Evolutionary conservation across 495 filamentous ascomycete genomes (phyloP), one percentile per base, ranked within the genome.

Genomic region (Darksidea phi): DNA sequence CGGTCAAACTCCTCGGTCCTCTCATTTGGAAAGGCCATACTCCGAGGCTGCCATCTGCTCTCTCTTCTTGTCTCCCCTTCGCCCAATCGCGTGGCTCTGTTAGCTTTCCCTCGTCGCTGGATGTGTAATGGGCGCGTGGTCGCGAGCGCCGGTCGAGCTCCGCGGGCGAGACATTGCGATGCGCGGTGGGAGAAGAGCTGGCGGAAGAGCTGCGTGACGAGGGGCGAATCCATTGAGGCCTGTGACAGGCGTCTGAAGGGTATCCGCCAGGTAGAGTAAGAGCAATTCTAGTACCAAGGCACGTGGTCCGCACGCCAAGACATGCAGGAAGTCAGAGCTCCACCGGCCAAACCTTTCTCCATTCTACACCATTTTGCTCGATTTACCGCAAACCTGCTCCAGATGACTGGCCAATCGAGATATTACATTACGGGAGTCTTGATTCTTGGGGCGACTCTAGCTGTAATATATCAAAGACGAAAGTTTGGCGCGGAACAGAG

Each of bases 21-120:
- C 70, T 97, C 88, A 51, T 80, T 74, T 0, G 87, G 83, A 54
- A 93, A 82, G 13, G 85, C 57, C 57, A 88, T 79, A 18, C 81
- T 86, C 42, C 92, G 78, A 73, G 91, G 91, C 73, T 90, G 87
- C 94, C 94, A 98, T 71, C 80, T 73, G 64, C 71, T 82, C 71
- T 85, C 80, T 52, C 73, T 50, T 36, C 34, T 47, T 36, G 54
- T 62, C 34, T 64, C 64, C 18, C 43, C 56, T 15, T 51, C 45
- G 6, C 48, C 41, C 24, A 25, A 15, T 18, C 59, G 48, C 12
- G 54, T 42, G 21, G 61, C 57, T 43, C 59, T 53, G 10, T 45
- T 47, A 24, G 61, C 57, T 43, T 60, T 53, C 18, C 52, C 46
- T 34, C 66, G 52, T 25, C 58, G 57, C 13, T 66, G 53, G 13